Percentiles rank a stretch among this genome's conserved stretches.
phyloP scores from a whole-genome alignment of 768 basidiomycete genomes.

The Amanita muscaria region DNA sequence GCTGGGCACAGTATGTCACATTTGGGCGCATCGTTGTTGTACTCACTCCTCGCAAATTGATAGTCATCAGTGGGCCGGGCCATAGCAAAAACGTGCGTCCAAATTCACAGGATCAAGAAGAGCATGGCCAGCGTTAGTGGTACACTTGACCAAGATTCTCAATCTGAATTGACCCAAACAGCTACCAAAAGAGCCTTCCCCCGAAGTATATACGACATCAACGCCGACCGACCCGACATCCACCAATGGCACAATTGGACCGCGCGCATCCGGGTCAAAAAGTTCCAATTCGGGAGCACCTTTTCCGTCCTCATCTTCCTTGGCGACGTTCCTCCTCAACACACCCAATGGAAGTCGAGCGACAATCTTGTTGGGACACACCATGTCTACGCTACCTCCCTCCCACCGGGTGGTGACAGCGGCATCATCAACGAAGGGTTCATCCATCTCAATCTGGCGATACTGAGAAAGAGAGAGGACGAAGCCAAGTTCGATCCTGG shows the following conservation, averaged over 20 bases:
- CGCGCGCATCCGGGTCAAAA: conserved; percentile 31
- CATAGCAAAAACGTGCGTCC: no score
- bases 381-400: conserved; percentile 30
- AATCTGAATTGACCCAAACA: no score
- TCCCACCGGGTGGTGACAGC: conserved; percentile 17
- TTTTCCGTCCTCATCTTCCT: conserved; percentile 42
- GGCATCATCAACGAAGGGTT: conserved; percentile 32
- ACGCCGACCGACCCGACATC: neutral
- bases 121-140: no score
- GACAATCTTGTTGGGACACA: conserved; percentile 33
- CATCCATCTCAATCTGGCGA: conserved; percentile 37
- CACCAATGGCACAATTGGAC: conserved; percentile 30
- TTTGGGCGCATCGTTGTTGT: no score
- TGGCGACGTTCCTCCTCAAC: conserved; percentile 29
- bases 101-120: no score
- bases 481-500: conserved; percentile 10
- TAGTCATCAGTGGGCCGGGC: no score
- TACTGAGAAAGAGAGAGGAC: no score
- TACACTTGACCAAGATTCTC: no score
- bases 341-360: conserved; percentile 26
- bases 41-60: no score
- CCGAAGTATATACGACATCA: no score
- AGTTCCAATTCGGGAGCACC: conserved; percentile 33
- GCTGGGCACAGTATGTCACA: no score
- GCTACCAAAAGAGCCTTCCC: no score